phyloP scores from a whole-genome alignment of 164 flowering plant genomes.

The Vitis vinifera region DNA sequence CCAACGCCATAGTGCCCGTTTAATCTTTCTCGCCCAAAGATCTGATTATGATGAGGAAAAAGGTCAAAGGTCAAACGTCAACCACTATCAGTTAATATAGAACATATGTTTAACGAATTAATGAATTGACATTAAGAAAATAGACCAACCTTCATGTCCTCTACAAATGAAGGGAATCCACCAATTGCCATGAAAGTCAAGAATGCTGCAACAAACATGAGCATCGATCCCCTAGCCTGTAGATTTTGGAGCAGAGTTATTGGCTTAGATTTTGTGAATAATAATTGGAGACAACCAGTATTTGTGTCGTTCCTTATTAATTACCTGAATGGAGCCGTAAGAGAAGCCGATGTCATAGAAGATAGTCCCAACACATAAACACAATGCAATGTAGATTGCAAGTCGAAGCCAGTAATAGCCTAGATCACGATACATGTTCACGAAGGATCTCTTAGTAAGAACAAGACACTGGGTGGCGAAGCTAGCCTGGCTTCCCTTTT shows the following conservation, averaged over 20 bases:
- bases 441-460: slow-evolving; percentile 31
- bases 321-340: slow-evolving; percentile 20
- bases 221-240: slow-evolving; percentile 30
- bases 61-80: too few species aligned
- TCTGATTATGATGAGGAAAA: background rate
- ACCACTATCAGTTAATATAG: background rate
- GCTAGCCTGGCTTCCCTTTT: slow-evolving; percentile 24
- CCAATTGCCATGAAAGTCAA: slow-evolving; percentile 32
- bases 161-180: slow-evolving; percentile 33
- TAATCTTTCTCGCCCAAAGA: slow-evolving; percentile 11
- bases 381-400: slow-evolving; percentile 20
- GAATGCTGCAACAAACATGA: slow-evolving; percentile 24
- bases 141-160: slow-evolving; percentile 27
- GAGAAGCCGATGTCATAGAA: slow-evolving; percentile 13
- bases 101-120: background rate
- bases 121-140: background rate
- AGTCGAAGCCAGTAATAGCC: slow-evolving; percentile 47
- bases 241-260: background rate
- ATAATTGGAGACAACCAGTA: background rate
- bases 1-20: slow-evolving; percentile 23
- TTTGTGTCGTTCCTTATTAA: background rate
- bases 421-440: slow-evolving; percentile 37
- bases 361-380: slow-evolving; percentile 20
- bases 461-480: slow-evolving; percentile 31
- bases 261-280: too few species aligned